Base-by-base conservation (phyloP, 2,329 filamentous ascomycete genomes). In the Clathrospora elynae region DNA sequence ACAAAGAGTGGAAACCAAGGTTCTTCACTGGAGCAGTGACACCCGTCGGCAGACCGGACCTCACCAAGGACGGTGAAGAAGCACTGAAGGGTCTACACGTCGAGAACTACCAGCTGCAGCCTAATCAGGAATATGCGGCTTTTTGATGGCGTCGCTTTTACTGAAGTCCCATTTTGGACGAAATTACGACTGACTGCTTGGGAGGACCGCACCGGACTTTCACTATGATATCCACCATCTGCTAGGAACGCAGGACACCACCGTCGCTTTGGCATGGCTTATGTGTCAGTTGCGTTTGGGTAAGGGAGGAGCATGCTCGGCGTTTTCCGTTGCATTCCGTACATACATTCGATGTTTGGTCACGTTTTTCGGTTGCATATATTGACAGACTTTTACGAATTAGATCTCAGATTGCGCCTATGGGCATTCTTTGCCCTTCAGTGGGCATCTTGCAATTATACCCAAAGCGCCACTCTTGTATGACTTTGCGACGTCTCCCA, bases 1-100 rank as follows among this genome's bases (percentile, higher is more conserved):
- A 84, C 9, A 79, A 81, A 45, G 80, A 82, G 22, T 99, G 88
- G 84, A 78, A 85, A 55, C 93, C 93, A n/a, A 79, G 90, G 29
- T 99, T 95, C 73, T 99, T 99, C 72, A 84, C 78, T 0, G 78
- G 76, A 3, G 76, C 77, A 0, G 76, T 82, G n/a, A 81, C 80
- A 35, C 75, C 79, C 0, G 62, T 78, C 18, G 85, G 85, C 2
- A 79, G 76, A 59, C 85, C 85, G 1, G 78, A 84, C 49, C 67
- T 88, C 53, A 86, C 79, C 0, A 72, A 77, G 32, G 83, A 86
- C 34, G 85, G 85, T n/a, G 73, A 75, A 49, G 72, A 72, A 59
- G 80, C 72, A 3, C 67, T 88, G 38, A 71, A 79, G 43, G 77
- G 78, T 1, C 58, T 87, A 49, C 79, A 81, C 42, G 68, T 73